Conservation (phyloP, 768 basidiomycete species). For the Pleurotus tuoliensis region DNA sequence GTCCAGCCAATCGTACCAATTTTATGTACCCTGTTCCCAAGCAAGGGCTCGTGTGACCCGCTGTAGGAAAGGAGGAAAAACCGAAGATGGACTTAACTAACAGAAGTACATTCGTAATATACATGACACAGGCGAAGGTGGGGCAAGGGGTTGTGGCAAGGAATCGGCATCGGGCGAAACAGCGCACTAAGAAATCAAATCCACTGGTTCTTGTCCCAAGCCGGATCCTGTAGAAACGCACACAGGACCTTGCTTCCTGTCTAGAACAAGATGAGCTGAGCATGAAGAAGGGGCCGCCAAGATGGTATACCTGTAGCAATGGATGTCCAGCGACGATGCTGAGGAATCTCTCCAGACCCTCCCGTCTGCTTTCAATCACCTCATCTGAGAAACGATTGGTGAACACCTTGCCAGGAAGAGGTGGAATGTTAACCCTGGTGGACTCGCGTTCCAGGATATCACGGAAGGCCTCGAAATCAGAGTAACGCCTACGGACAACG, state of each 20-base stretch:
- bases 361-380: slow-evolving; percentile 87
- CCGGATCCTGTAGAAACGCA: slow-evolving; percentile 92
- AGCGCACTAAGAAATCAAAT: slow-evolving; percentile 32
- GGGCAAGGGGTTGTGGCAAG: too few relatives aligned
- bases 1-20: too few relatives aligned
- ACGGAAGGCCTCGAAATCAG: slow-evolving; percentile 94
- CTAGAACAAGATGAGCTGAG: slow-evolving; percentile 30
- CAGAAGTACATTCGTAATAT: too few relatives aligned
- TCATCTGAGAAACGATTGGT: slow-evolving; percentile 98
- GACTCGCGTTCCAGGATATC: slow-evolving; percentile 97
- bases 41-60: too few relatives aligned
- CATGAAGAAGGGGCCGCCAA: slow-evolving; percentile 8
- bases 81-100: too few relatives aligned
- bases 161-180: not conserved
- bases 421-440: slow-evolving; percentile 95
- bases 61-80: too few relatives aligned
- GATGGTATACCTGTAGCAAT: slow-evolving; percentile 72
- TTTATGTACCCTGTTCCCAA: too few relatives aligned
- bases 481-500: slow-evolving; percentile 82
- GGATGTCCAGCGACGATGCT: slow-evolving; percentile 98
- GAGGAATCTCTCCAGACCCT: slow-evolving; percentile 92
- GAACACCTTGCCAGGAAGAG: slow-evolving; percentile 97
- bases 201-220: slow-evolving; percentile 85
- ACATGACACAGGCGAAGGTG: too few relatives aligned
- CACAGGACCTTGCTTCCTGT: slow-evolving; percentile 97